Conservation (phyloP, 2,329 filamentous ascomycete species). For the Lachnellula willkommii region DNA sequence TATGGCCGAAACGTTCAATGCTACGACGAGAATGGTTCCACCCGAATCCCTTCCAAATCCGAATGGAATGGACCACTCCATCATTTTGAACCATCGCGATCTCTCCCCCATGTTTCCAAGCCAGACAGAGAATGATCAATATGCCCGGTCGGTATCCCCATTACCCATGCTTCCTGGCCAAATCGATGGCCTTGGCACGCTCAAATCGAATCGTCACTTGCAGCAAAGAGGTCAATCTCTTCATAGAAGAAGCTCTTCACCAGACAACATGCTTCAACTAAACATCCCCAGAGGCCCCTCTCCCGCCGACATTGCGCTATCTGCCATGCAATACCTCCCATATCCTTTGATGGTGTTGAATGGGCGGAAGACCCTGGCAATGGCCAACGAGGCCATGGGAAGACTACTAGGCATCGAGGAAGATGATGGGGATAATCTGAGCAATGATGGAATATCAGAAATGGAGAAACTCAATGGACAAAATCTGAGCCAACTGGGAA, state of each 20-base stretch:
- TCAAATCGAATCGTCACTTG: conserved; percentile 11
- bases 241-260: conserved; percentile 7
- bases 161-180: conserved; percentile 24
- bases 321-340: conserved; percentile 68
- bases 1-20: neutral
- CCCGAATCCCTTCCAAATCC: neutral
- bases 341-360: conserved; percentile 66
- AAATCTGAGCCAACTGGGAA: conserved; percentile 62
- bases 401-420: conserved; percentile 57
- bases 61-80: neutral
- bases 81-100: neutral
- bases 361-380: conserved; percentile 60
- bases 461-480: conserved; percentile 60
- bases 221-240: conserved; percentile 17
- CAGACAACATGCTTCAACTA: conserved; percentile 16
- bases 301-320: conserved; percentile 54
- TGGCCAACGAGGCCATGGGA: conserved; percentile 73
- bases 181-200: conserved; percentile 27
- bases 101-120: neutral
- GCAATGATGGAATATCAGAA: conserved; percentile 38
- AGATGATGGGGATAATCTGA: conserved; percentile 33
- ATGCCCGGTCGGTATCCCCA: conserved; percentile 19
- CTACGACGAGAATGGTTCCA: neutral
- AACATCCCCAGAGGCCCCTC: conserved; percentile 42
- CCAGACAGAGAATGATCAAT: conserved; percentile 3